Percentiles rank a stretch among this genome's conserved stretches.
phyloP scores from a whole-genome alignment of 2,329 filamentous ascomycete species.

The Spiromastix sp. region DNA sequence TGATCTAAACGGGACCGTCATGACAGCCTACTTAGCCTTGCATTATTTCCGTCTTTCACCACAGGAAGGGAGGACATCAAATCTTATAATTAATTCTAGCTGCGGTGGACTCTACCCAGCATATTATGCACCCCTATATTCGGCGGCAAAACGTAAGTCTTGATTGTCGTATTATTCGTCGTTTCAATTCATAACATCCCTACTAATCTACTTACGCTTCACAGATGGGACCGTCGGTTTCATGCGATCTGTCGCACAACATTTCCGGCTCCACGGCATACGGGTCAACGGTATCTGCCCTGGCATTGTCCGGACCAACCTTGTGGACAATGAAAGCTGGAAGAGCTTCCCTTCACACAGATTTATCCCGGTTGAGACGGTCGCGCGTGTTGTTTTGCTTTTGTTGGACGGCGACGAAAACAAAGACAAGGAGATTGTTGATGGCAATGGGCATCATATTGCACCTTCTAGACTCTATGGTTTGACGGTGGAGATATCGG shows the following conservation, averaged over 20 bases:
- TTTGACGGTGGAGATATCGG: slow-evolving; percentile 16
- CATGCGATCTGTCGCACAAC: slow-evolving; percentile 26
- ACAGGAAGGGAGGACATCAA: slow-evolving; percentile 15
- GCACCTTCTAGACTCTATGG: slow-evolving; percentile 15
- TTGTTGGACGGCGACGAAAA: slow-evolving; percentile 5
- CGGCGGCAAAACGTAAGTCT: slow-evolving; percentile 25
- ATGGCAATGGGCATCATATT: slow-evolving; percentile 9
- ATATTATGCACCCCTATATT: slow-evolving; percentile 27
- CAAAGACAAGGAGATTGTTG: slow-evolving; percentile 9
- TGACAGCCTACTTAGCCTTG: slow-evolving; percentile 30
- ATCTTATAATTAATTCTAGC: slow-evolving; percentile 27
- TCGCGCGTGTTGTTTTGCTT: slow-evolving; percentile 5
- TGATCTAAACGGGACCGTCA: slow-evolving; percentile 33
- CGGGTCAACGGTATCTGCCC: slow-evolving; percentile 31
- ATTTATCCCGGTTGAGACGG: slow-evolving; percentile 7
- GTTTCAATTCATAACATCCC: background rate
- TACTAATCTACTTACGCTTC: background rate
- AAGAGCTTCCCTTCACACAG: slow-evolving; percentile 18
- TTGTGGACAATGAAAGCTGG: slow-evolving; percentile 24
- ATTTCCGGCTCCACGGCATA: slow-evolving; percentile 25
- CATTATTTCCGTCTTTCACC: slow-evolving; percentile 29
- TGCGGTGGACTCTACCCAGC: slow-evolving; percentile 30
- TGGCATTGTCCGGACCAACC: slow-evolving; percentile 27
- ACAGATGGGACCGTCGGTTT: slow-evolving; percentile 21
- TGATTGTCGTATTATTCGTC: background rate